These are phyloP conservation scores for Trematosphaeria pertusa DNA, from an alignment of 2,329 filamentous ascomycete genomes.

Conservation along the genomic window DNA sequence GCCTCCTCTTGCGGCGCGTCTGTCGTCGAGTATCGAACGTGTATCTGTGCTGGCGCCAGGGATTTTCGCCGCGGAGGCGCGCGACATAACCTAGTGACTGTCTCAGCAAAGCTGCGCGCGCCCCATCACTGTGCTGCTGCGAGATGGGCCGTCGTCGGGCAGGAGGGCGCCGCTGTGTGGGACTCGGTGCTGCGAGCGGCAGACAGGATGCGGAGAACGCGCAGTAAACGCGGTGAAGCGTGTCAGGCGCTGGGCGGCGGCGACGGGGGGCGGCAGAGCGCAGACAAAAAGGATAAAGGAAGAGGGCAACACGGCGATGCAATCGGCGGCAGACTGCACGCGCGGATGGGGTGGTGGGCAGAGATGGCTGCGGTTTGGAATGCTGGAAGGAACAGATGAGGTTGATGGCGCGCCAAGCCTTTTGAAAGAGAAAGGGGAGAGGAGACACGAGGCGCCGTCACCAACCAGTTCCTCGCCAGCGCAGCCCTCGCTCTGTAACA, in stretches of 20 bases:
- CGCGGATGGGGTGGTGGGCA: slow-evolving; percentile 30
- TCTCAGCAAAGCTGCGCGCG: slow-evolving; percentile 30
- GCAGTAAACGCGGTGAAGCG: slow-evolving; percentile 35
- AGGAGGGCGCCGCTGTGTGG: slow-evolving; percentile 14
- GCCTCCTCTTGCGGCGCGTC: slow-evolving; percentile 44
- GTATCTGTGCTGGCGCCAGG: slow-evolving; percentile 79
- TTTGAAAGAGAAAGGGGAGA: slow-evolving; percentile 10
- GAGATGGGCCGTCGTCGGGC: slow-evolving; percentile 12
- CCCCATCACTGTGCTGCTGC: slow-evolving; percentile 35
- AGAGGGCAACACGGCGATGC: slow-evolving; percentile 21
- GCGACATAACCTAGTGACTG: slow-evolving; percentile 70
- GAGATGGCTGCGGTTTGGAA: slow-evolving; percentile 25
- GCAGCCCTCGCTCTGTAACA: slow-evolving; percentile 15
- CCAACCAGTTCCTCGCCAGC: slow-evolving; percentile 22
- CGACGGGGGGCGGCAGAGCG: slow-evolving; percentile 8
- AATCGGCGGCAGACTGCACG: slow-evolving; percentile 22
- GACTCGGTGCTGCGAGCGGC: slow-evolving; percentile 30
- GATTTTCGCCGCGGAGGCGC: slow-evolving; percentile 77
- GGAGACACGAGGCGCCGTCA: slow-evolving; percentile 10
- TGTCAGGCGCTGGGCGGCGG: slow-evolving; percentile 19
- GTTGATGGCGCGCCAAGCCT: slow-evolving; percentile 19
- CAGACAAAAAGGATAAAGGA: slow-evolving; percentile 6
- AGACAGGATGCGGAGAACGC: slow-evolving; percentile 33
- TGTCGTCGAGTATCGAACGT: slow-evolving; percentile 66
- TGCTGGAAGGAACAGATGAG: slow-evolving; percentile 27